Conservation (phyloP, 768 basidiomycete species). For the Hypsizygus marmoreus region DNA sequence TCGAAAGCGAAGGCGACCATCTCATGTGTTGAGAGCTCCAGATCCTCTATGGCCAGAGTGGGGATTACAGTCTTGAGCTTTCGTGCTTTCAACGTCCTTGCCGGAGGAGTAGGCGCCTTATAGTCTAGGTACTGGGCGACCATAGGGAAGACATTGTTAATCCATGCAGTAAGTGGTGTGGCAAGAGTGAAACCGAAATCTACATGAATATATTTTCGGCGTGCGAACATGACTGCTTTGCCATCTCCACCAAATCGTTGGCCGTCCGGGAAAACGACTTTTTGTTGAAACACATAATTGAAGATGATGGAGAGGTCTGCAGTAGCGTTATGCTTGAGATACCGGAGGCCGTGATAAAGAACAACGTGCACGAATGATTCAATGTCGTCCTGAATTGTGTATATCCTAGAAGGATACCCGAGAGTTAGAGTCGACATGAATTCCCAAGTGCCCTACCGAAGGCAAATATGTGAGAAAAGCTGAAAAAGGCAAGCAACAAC, state of each 20-base stretch:
- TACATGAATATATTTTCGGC: too few relatives aligned
- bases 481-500: background rate
- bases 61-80: too few relatives aligned
- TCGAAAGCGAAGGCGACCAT: too few relatives aligned
- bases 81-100: too few relatives aligned
- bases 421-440: constrained; percentile 14
- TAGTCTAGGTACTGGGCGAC: too few relatives aligned
- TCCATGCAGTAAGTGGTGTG: too few relatives aligned
- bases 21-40: too few relatives aligned
- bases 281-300: constrained; percentile 1
- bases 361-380: constrained; percentile 14
- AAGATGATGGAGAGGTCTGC: background rate
- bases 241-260: background rate
- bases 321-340: constrained; percentile 2
- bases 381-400: constrained; percentile 14
- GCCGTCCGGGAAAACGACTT: background rate
- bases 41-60: too few relatives aligned
- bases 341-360: constrained; percentile 10
- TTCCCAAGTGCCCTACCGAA: constrained; percentile 13
- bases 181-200: too few relatives aligned
- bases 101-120: too few relatives aligned
- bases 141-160: too few relatives aligned
- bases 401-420: background rate
- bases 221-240: constrained; percentile 3
- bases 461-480: background rate